Conservation (phyloP, 352 stramenopile species). For the Globisporangium recalcitrans region DNA sequence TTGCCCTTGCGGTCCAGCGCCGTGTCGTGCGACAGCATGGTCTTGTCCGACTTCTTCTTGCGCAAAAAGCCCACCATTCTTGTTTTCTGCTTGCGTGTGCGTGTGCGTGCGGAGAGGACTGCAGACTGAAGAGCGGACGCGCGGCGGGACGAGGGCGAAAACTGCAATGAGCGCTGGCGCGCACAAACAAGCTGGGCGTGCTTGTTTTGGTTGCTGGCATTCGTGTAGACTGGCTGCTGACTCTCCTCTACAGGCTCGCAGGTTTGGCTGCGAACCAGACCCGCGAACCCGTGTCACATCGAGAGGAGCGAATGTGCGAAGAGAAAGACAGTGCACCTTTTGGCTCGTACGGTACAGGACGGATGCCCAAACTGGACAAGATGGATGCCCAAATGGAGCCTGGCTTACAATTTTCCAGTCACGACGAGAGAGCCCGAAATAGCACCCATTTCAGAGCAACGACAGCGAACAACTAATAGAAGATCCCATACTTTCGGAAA, state of each 20-base stretch:
- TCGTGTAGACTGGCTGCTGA: constrained; percentile 7
- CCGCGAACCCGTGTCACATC: constrained; percentile 2
- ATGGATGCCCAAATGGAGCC: neutral
- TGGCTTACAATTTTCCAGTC: neutral
- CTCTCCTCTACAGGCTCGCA: constrained; percentile 7
- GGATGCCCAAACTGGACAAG: neutral
- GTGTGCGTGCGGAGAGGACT: neutral
- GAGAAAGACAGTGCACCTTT: constrained; percentile 11
- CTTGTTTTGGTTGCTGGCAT: neutral
- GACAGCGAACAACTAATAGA: neutral
- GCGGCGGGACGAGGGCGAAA: constrained; percentile 9
- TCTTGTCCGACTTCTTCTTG: constrained; percentile 84
- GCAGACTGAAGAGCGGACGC: constrained; percentile 7
- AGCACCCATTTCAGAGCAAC: neutral
- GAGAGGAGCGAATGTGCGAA: constrained; percentile 1
- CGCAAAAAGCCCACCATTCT: constrained; percentile 75
- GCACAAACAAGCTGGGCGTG: neutral
- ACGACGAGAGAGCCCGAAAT: neutral
- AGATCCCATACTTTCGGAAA: neutral
- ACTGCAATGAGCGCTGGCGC: constrained; percentile 8
- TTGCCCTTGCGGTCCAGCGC: constrained; percentile 82
- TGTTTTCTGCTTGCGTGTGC: neutral
- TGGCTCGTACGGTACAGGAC: neutral
- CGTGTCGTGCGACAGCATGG: constrained; percentile 58
- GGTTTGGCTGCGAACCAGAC: constrained; percentile 6